Evolutionary conservation across 148 eudicot species (phyloP), one percentile per base, ranked within the genome.

Genomic region (Cornus controversa): DNA sequence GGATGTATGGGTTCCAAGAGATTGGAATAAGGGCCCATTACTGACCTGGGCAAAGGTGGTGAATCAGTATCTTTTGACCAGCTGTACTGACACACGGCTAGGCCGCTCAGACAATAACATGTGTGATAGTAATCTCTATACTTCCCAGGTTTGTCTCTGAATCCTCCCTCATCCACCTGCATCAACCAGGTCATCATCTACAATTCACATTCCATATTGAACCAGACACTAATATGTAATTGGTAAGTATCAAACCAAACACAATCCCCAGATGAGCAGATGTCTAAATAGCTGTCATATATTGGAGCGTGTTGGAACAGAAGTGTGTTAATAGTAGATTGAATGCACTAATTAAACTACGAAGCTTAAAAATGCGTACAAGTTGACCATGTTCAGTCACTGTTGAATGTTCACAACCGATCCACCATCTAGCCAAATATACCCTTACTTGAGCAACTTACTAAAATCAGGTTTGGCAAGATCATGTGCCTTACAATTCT

Each of bases 71-170:
- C 82, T 74, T 73, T 70, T 4, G 84, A 83, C 79, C 82, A 77
- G 78, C 83, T 80, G 82, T 91, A 80, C 75, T 94, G 98, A 69
- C 90, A 84, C 62, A 87, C 85, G 0, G 96, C 86, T 64, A 94
- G 88, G 25, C 98, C 97, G 28, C 98, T 94, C 18, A 94, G 81
- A 79, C 94, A 90, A 69, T 94, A 94, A 75, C 98, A 92, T 8
- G 97, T 90, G 78, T 94, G 97, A 66, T 94, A 94, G 79, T 83
- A 86, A 79, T 94, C 98, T 84, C 91, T 84, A 42, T 81, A 58
- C 80, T 92, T 94, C 76, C 98, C 97, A 2, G 98, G 98, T 82
- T 94, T 94, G 86, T 94, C 98, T 79, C 96, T 90, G 76, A 94
- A 89, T 69, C 98, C 98, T 69, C 92, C 96, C 16, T 86, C 25